A percentile compares a stretch with the other conserved stretches of the same genome.
These are phyloP conservation scores for Venturia carpophila DNA, from an alignment of 2,329 filamentous ascomycete genomes.

Conservation along the genomic window DNA sequence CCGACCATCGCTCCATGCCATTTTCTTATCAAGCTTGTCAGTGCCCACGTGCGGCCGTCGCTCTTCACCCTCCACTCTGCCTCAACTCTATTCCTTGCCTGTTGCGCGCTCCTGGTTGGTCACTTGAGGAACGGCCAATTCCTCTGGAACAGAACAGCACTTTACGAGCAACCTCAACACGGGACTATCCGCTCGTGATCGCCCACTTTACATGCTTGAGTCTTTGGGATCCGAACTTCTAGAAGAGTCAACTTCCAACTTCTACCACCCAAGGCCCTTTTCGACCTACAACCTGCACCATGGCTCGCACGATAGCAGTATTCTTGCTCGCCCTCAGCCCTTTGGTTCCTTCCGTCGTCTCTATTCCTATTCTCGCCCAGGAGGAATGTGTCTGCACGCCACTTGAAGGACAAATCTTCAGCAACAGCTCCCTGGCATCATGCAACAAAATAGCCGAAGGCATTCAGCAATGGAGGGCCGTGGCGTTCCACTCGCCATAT, in stretches of 20 bases:
- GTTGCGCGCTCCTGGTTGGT: not conserved
- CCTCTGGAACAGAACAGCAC: slow-evolving; percentile 4
- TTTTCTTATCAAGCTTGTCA: not conserved
- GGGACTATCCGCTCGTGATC: slow-evolving; percentile 8
- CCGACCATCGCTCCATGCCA: not conserved
- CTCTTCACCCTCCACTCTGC: not conserved
- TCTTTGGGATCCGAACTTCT: not conserved
- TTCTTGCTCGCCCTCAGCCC: not conserved
- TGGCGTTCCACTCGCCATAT: slow-evolving; percentile 13
- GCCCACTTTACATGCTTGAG: not conserved
- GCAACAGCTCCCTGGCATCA: slow-evolving; percentile 10
- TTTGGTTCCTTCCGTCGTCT: slow-evolving; percentile 3
- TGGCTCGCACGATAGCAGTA: not conserved
- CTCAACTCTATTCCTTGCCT: not conserved
- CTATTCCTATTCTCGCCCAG: slow-evolving; percentile 9
- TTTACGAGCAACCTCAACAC: slow-evolving; percentile 1
- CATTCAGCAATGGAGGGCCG: slow-evolving; percentile 12
- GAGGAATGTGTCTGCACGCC: slow-evolving; percentile 16
- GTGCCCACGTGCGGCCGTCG: not conserved
- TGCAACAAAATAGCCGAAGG: slow-evolving; percentile 8
- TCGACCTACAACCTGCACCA: not conserved
- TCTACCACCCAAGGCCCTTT: not conserved
- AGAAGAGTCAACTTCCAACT: not conserved
- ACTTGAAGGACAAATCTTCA: not conserved
- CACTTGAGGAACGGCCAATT: not conserved